Evolutionary conservation across 441 rosid genomes (phyloP), one percentile per base, ranked within the genome.

Genomic region (Gossypium davidsonii): DNA sequence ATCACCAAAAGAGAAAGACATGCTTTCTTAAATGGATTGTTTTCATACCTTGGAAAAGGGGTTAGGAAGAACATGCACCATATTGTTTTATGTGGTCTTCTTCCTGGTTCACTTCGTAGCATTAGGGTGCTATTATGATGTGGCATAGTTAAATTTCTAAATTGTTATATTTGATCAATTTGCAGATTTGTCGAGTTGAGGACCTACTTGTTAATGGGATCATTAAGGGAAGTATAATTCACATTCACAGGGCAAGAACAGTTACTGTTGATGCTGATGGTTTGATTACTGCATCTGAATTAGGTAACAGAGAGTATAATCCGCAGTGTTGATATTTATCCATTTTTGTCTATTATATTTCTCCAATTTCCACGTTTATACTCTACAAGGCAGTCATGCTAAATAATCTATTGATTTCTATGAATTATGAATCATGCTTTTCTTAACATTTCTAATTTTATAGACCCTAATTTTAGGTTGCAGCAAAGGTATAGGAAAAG

Each of bases 171-270:
- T 72, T 75, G 56, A 31, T 65, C 49, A 25, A 52, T 65, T 42
- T 37, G 66, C 85, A 95, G 99, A 93, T 95, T 73, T 95, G 97
- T 76, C 92, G 99, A 23, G 98, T 95, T 68, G 99, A 95, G 85
- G 99, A 93, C 79, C 84, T 95, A 79, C 93, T 93, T 75, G 96
- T 95, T 73, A 84, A 82, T 84, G 99, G 99, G 70, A 77, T 84
- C 73, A 74, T 95, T 42, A 89, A 82, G 84, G 99, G 99, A 81
- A 93, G 98, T 85, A 85, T 95, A 48, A 84, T 95, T 77, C 99
- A 95, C 79, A 86, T 95, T 75, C 99, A 95, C 86, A 82, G 99
- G 80, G 91, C 97, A 72, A 91, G 91, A 80, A 87, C 92, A 1
- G 85, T 95, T 75, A 87, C 90, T 68, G 79, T 95, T 80, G 90